These are phyloP conservation scores for Sphagnum tenellum DNA, from an alignment of 225 moss, liverwort and hornwort species.

Conservation along the genomic window DNA sequence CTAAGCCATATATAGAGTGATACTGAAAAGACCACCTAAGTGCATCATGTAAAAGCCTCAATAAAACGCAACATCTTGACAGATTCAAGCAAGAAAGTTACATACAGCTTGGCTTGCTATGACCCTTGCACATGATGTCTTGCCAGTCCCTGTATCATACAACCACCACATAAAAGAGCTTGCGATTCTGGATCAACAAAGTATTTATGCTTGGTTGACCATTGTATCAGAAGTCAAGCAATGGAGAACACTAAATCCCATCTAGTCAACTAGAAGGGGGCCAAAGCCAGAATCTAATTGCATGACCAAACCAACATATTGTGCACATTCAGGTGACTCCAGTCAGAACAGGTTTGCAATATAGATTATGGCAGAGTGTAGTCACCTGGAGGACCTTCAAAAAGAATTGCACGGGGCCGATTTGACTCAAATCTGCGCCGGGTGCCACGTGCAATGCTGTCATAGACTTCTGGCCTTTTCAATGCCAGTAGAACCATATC, in stretches of 20 bases:
- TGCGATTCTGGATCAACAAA: too few relatives aligned
- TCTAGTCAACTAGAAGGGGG: too few relatives aligned
- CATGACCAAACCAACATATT: too few relatives aligned
- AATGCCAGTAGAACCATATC: conserved; percentile 74
- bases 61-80: too few relatives aligned
- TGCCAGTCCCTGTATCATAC: conserved; percentile 48
- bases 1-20: neutral
- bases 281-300: too few relatives aligned
- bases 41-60: too few relatives aligned
- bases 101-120: conserved; percentile 77
- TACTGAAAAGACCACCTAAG: neutral
- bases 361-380: neutral
- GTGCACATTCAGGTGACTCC: too few relatives aligned
- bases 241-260: too few relatives aligned
- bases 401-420: conserved; percentile 72
- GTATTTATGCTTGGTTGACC: too few relatives aligned
- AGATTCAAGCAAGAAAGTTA: neutral
- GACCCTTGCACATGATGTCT: conserved; percentile 80
- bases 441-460: conserved; percentile 71
- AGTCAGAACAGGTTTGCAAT: too few relatives aligned
- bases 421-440: conserved; percentile 80
- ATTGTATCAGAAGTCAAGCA: too few relatives aligned
- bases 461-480: conserved; percentile 73
- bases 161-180: neutral
- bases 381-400: conserved; percentile 83